Base-by-base conservation (phyloP, 345 rosid species). In the Gossypium thurberi region DNA sequence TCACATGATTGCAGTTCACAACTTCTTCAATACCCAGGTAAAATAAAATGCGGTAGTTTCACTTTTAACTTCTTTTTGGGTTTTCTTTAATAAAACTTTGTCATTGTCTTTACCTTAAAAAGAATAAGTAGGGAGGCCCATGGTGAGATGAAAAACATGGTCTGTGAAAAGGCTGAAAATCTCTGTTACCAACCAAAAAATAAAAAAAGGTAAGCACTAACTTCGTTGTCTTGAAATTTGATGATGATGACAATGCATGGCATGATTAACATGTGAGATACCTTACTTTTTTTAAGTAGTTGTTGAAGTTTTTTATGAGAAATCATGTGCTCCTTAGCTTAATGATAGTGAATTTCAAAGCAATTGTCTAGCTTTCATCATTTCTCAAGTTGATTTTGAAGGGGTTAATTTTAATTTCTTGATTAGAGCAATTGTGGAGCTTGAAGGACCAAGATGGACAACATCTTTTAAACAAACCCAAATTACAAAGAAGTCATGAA, bases 1-100 rank as follows among this genome's bases (percentile, higher is more conserved):
- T 51, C 50, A 84, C 58, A 89, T 91, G 97, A 83, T 76, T 13
- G 91, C 98, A 51, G 96, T 95, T 72, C 99, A 95, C 85, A 97
- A 95, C 78, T 95, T 85, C 81, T 90, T 92, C 53, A 80, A 82
- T 61, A 80, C 79, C 1, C 85, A 85, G 68, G 40, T 33, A 8
- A 44, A 44, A 10, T 10, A 62, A 62, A 37, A 15, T 33, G 46
- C 3, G 15, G 21, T 7, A 37, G 9, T 3, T 17, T 3, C 20
- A 33, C 23, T 37, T 33, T 17, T 11, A 44, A 44, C 52, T 8
- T 46, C 11, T 21, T 23, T 65, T 47, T 14, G 37, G 2, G n/a
- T 12, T 46, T 63, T 47, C n/a, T 23, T 66, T 46, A 6, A 21
- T 26, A 8, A 1, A 50, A 28, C 43, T 28, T 68, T 50, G 71